Evolutionary conservation across 2,329 filamentous ascomycete genomes (phyloP).

Genomic region (Fusarium euwallaceae): DNA sequence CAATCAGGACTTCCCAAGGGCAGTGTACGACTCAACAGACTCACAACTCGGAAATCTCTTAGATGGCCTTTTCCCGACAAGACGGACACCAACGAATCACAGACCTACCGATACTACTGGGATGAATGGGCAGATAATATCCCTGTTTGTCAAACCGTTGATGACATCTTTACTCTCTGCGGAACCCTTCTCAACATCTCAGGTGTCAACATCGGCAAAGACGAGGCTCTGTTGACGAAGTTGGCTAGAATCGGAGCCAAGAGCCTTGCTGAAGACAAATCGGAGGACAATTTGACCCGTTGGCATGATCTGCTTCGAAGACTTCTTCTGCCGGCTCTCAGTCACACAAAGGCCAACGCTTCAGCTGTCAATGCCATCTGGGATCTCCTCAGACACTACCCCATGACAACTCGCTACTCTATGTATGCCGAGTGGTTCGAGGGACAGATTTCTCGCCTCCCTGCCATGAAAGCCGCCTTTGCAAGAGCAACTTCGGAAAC

Average conservation of each 20-base stretch:
- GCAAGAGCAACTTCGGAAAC: constrained; percentile 83
- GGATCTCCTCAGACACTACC: constrained; percentile 83
- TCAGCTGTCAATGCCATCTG: constrained; percentile 89
- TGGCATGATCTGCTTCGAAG: constrained; percentile 90
- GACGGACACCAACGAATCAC: constrained; percentile 79
- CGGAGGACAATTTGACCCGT: constrained; percentile 76
- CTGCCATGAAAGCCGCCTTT: constrained; percentile 84
- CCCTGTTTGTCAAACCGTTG: constrained; percentile 88
- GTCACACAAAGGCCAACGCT: constrained; percentile 86
- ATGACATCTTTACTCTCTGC: constrained; percentile 91
- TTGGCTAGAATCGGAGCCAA: constrained; percentile 86
- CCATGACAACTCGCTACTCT: constrained; percentile 81
- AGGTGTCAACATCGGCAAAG: constrained; percentile 90
- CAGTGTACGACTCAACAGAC: constrained; percentile 70
- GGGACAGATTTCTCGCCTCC: constrained; percentile 80
- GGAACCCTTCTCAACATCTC: constrained; percentile 86
- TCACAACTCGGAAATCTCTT: constrained; percentile 74
- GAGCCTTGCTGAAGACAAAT: constrained; percentile 78
- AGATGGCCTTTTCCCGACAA: constrained; percentile 89
- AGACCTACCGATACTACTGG: constrained; percentile 95
- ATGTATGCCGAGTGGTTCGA: constrained; percentile 96
- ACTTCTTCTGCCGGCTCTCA: constrained; percentile 88
- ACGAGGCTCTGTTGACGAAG: constrained; percentile 82
- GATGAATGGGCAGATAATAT: constrained; percentile 97
- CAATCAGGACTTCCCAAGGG: constrained; percentile 78